Evolutionary conservation across 2,329 filamentous ascomycete species (phyloP).

Genomic region (Madurella mycetomatis): DNA sequence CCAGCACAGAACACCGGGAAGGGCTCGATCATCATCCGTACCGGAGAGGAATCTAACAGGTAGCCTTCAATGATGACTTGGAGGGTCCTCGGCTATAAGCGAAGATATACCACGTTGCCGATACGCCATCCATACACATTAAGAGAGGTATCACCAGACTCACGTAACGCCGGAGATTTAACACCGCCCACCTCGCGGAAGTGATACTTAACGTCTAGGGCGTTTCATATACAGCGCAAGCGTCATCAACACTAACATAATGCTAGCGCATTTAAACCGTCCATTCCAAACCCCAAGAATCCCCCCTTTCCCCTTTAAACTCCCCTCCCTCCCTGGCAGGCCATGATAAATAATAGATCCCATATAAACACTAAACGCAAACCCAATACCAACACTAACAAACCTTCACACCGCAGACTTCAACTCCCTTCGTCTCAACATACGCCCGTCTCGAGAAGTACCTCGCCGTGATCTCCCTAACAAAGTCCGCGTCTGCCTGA

Average conservation of each 20-base stretch:
- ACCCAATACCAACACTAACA: constrained; percentile 42
- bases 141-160: too few species aligned
- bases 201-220: too few species aligned
- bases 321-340: background rate
- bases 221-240: background rate
- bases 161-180: too few species aligned
- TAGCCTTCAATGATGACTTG: background rate
- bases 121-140: background rate
- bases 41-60: too few species aligned
- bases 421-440: constrained; percentile 64
- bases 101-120: background rate
- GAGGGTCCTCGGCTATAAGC: background rate
- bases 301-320: background rate
- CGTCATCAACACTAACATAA: background rate
- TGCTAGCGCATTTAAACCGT: background rate
- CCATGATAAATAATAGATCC: background rate
- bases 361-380: background rate
- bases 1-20: too few species aligned
- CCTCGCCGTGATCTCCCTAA: constrained; percentile 54
- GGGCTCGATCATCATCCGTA: too few species aligned
- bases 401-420: constrained; percentile 69
- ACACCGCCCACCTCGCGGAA: too few species aligned
- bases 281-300: background rate
- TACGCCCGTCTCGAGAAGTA: constrained; percentile 64
- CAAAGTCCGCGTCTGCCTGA: constrained; percentile 62